Evolutionary conservation across 2,329 filamentous ascomycete genomes (phyloP).

Genomic region (Nigrograna mackinnonii): DNA sequence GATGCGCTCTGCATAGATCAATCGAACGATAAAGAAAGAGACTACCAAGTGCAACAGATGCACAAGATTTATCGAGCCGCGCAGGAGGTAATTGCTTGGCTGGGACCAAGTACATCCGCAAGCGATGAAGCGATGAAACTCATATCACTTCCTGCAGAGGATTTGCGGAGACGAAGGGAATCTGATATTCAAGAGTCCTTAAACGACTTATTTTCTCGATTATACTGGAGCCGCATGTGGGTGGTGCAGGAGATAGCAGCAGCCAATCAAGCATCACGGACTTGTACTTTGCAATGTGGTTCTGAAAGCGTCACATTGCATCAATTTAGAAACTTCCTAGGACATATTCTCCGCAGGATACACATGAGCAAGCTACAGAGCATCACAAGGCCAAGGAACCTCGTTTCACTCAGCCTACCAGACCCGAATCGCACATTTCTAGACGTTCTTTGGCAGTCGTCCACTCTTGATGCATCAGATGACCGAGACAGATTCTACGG

Average conservation of each 20-base stretch:
- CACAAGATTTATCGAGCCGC: conserved; percentile 3
- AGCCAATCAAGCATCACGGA: too few relatives aligned
- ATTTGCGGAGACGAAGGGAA: not conserved
- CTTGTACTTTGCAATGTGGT: too few relatives aligned
- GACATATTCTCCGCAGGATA: too few relatives aligned
- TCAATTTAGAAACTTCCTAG: too few relatives aligned
- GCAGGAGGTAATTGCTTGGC: conserved; percentile 3
- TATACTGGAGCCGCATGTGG: not conserved
- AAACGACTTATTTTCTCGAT: not conserved
- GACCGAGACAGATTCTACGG: conserved; percentile 1
- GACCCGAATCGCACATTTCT: too few relatives aligned
- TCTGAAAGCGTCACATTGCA: too few relatives aligned
- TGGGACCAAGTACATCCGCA: conserved; percentile 15
- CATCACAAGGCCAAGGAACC: too few relatives aligned
- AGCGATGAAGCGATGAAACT: not conserved
- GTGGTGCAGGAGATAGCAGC: not conserved
- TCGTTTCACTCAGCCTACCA: too few relatives aligned
- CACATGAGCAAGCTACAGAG: too few relatives aligned
- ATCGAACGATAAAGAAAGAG: conserved; percentile 4
- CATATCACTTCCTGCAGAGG: not conserved
- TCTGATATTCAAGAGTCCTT: not conserved
- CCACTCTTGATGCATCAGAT: not conserved
- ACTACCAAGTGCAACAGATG: conserved; percentile 8
- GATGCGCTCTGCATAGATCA: conserved; percentile 10
- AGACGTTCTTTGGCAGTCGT: too few relatives aligned